Evolutionary conservation across 805 yeast species (phyloP).

Genomic region (Scheffersomyces spartinae): DNA sequence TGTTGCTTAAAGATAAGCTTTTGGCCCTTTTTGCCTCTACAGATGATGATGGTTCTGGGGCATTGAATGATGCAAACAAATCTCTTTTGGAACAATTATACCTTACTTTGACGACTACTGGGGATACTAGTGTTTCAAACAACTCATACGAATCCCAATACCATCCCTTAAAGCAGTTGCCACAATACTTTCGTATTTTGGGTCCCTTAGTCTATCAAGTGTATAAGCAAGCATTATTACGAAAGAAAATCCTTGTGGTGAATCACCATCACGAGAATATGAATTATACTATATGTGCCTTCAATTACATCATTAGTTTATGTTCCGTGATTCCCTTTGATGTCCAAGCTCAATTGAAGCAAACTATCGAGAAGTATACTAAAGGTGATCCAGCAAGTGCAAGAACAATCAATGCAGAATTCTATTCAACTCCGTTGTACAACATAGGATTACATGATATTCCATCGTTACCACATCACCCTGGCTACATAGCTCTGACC

Average conservation of each 20-base stretch:
- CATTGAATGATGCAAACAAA: too few relatives aligned
- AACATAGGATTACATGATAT: conserved; percentile 27
- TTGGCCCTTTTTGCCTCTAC: too few relatives aligned
- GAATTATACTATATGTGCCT: conserved; percentile 14
- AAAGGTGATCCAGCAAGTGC: too few relatives aligned
- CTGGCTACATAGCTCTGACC: conserved; percentile 24
- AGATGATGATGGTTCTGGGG: too few relatives aligned
- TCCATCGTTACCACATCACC: conserved; percentile 4
- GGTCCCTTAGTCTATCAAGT: conserved; percentile 30
- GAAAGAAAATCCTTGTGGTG: conserved; percentile 21
- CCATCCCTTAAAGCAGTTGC: conserved; percentile 20
- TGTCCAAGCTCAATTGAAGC: too few relatives aligned
- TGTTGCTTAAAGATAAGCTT: too few relatives aligned
- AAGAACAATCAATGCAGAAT: too few relatives aligned
- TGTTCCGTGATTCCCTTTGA: conserved; percentile 24
- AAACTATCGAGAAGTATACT: conserved; percentile 9
- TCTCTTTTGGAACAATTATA: too few relatives aligned
- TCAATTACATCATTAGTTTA: conserved; percentile 22
- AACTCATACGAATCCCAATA: too few relatives aligned
- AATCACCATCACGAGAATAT: conserved; percentile 8
- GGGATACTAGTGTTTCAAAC: too few relatives aligned
- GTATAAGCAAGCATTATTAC: conserved; percentile 23
- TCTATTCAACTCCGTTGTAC: conserved; percentile 22
- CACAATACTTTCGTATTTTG: conserved; percentile 16
- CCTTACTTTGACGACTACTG: too few relatives aligned